Conservation (phyloP, 208 protist genomes). For the Novymonas esmeraldas region DNA sequence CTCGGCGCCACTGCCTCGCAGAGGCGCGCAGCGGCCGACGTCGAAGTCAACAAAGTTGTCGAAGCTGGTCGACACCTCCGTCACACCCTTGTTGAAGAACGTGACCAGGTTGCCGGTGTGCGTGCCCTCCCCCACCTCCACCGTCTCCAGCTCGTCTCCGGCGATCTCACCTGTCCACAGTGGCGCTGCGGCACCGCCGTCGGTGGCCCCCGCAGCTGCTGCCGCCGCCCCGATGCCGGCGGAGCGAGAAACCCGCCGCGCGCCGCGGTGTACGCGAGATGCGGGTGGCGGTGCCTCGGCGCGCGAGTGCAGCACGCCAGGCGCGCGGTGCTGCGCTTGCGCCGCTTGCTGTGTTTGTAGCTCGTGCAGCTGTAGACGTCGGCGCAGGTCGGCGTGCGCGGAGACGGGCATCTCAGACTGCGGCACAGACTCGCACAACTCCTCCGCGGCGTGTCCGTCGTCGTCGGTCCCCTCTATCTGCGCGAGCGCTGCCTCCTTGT, state of each 20-base stretch:
- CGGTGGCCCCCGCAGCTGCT: no score
- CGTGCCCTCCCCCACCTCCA: constrained; percentile 38
- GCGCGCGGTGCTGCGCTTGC: not conserved
- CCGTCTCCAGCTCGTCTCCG: constrained; percentile 29
- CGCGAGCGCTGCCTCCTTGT: constrained; percentile 14
- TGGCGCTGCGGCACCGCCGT: not conserved
- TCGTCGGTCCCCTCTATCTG: constrained; percentile 6
- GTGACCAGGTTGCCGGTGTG: constrained; percentile 50
- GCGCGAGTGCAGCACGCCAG: no score
- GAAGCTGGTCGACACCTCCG: constrained; percentile 43
- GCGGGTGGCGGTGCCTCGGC: not conserved
- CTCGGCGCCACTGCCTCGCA: not conserved
- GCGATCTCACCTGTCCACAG: not conserved
- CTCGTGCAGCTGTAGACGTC: constrained; percentile 11
- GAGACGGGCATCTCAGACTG: not conserved
- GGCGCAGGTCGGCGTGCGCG: constrained; percentile 2
- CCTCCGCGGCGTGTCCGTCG: not conserved
- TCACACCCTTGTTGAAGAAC: constrained; percentile 41
- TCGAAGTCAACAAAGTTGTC: constrained; percentile 47
- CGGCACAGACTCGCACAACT: not conserved
- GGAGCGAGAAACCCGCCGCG: no score
- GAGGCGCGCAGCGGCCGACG: not conserved
- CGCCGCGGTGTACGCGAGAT: no score
- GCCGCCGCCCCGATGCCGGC: no score
- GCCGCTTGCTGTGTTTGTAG: not conserved